Evolutionary conservation across 805 yeast genomes (phyloP).

Genomic region (Hanseniaspora meyeri): DNA sequence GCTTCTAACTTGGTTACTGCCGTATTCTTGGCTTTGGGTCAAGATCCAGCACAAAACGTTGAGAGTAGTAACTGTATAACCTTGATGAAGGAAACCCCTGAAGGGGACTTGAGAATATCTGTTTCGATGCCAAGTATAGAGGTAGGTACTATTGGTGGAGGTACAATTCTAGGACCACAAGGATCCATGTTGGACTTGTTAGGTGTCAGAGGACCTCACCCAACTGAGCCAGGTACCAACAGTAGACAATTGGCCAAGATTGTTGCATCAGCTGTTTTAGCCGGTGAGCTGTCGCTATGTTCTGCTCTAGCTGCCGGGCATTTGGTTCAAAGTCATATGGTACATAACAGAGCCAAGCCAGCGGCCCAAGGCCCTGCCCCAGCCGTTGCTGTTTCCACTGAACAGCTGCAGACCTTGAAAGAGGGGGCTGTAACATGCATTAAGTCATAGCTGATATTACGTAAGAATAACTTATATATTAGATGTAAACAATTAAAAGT

Average conservation of each 20-base stretch:
- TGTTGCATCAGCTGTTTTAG: conserved; percentile 88
- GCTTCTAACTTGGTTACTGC: conserved; percentile 96
- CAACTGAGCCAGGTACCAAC: conserved; percentile 84
- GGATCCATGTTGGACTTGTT: conserved; percentile 87
- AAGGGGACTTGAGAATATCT: conserved; percentile 76
- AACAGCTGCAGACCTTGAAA: conserved; percentile 39
- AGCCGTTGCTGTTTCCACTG: conserved; percentile 20
- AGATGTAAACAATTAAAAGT: not conserved
- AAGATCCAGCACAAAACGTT: conserved; percentile 99
- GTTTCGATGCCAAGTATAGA: conserved; percentile 99
- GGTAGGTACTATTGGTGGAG: conserved; percentile 99
- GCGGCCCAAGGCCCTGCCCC: conserved; percentile 24
- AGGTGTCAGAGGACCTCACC: conserved; percentile 93
- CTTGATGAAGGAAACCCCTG: conserved; percentile 60
- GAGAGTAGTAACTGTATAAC: conserved; percentile 97
- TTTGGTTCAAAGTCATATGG: conserved; percentile 94
- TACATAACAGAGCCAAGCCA: conserved; percentile 64
- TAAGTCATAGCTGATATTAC: conserved; percentile 33
- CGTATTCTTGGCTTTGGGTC: conserved; percentile 87
- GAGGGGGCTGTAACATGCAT: conserved; percentile 72
- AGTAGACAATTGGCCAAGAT: conserved; percentile 86
- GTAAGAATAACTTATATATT: too few species aligned
- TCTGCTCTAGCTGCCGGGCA: conserved; percentile 98
- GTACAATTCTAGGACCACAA: conserved; percentile 94
- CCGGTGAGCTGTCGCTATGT: conserved; percentile 89